Evolutionary conservation across 345 rosid species (phyloP), one percentile per base, ranked within the genome.

Genomic region (Leavenworthia alabamica): DNA sequence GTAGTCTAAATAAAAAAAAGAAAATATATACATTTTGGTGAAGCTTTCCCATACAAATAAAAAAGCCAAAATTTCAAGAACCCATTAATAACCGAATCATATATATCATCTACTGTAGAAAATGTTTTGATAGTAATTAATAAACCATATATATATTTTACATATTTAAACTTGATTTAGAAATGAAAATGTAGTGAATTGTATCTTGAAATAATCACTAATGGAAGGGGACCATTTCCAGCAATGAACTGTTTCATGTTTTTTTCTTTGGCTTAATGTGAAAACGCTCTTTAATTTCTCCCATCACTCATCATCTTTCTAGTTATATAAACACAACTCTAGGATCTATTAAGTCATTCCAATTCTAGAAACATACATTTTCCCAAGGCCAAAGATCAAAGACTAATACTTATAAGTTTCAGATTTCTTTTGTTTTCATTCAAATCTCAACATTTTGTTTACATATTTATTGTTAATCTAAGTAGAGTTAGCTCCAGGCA

Each of bases 141-240:
- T n/a, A n/a, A n/a, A n/a, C n/a, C n/a, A n/a, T n/a, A n/a, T n/a
- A n/a, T n/a, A n/a, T n/a, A n/a, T n/a, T n/a, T n/a, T n/a, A n/a
- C n/a, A n/a, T n/a, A n/a, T n/a, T n/a, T n/a, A n/a, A n/a, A n/a
- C n/a, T n/a, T n/a, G n/a, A n/a, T n/a, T n/a, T n/a, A n/a, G n/a
- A n/a, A n/a, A n/a, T n/a, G n/a, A n/a, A n/a, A n/a, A n/a, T n/a
- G n/a, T n/a, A n/a, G n/a, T n/a, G n/a, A n/a, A n/a, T n/a, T n/a
- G n/a, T n/a, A 50, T 58, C 36, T 43, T 51, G 48, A 27, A 47
- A 46, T 20, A 36, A 54, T 2, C 45, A 33, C 35, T 51, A n/a
- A n/a, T 45, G 43, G 19, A 70, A 62, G 63, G 74, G 74, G 74
- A 70, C 74, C 74, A 70, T 70, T 55, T 70, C 52, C 64, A 56